Base-by-base conservation (phyloP, 768 basidiomycete genomes). In the Rhodotorula sphaerocarpa region DNA sequence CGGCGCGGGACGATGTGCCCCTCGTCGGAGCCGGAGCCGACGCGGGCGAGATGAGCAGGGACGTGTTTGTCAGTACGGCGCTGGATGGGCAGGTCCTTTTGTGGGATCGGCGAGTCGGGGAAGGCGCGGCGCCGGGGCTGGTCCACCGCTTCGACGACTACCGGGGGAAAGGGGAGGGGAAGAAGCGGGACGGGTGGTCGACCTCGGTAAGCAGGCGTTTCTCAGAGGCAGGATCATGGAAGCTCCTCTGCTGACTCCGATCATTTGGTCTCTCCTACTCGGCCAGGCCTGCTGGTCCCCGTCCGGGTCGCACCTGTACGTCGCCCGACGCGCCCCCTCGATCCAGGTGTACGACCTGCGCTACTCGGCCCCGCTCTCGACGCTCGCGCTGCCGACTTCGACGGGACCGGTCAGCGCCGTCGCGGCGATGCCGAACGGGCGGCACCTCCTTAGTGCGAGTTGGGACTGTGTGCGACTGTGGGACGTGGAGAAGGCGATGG, bases 321-420 rank as follows among this genome's bases (percentile, higher is more conserved):
- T 88, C 18, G 92, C 93, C 14, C 80, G 93, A 68, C 80, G 92
- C 52, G 91, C 92, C 69, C 88, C 88, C 28, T 85, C 86, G 2
- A 82, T 97, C 53, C 90, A 95, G 71, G 82, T 95, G 21, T 97
- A 89, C 88, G 95, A 97, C 73, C 84, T 92, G 14, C 85, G 92
- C n/a, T 79, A 83, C 28, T 42, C 28, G 33, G 88, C 88, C 70
- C 46, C 43, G 9, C 34, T 53, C 30, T 18, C 53, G 27, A 44
- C 56, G 2, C 57, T 71, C 47, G 30, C 48, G 2, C 57, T 73
- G 4, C 70, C 72, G 1, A 0, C 27, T 30, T 89, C 88, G 70
- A 91, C 90, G 30, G 90, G 92, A 20, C 85, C 89, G 0, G 89
- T 97, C 34, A 90, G 88, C 21, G 90, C 89, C 73, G 84, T 99